Evolutionary conservation across 2,329 filamentous ascomycete genomes (phyloP).

Genomic region (Nannizziopsis barbatae): DNA sequence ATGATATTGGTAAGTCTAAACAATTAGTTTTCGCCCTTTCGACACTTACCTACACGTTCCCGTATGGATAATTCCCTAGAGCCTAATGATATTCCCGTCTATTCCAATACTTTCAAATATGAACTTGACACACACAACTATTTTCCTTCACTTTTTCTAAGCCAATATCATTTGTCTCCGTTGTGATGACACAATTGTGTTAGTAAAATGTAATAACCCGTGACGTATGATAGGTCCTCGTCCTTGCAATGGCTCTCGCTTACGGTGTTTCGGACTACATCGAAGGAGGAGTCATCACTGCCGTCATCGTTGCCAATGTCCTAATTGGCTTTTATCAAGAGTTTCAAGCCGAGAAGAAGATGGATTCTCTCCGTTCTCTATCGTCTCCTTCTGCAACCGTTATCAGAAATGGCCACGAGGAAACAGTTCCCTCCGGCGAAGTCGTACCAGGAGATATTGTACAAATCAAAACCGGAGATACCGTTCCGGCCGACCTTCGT

Average conservation of each 20-base stretch:
- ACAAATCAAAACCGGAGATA: slow-evolving; percentile 44
- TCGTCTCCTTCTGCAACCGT: slow-evolving; percentile 47
- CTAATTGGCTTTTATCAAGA: slow-evolving; percentile 50
- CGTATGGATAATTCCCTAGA: neutral
- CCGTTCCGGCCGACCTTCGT: slow-evolving; percentile 48
- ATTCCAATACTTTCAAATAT: neutral
- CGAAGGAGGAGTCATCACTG: slow-evolving; percentile 49
- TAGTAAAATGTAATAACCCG: slow-evolving; percentile 14
- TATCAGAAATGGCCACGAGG: slow-evolving; percentile 45
- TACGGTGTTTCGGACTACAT: slow-evolving; percentile 47
- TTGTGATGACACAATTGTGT: neutral
- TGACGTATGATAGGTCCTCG: slow-evolving; percentile 47
- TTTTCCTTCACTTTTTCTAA: neutral
- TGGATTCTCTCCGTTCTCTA: slow-evolving; percentile 45
- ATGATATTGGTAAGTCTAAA: slow-evolving; percentile 40
- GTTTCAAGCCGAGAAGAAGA: slow-evolving; percentile 49
- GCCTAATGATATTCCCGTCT: neutral
- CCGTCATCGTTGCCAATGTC: slow-evolving; percentile 48
- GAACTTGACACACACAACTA: no score
- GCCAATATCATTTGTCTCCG: neutral
- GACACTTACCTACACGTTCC: neutral
- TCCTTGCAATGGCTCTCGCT: slow-evolving; percentile 59
- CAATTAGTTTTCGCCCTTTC: no score
- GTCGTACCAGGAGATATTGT: slow-evolving; percentile 51
- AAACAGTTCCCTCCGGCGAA: slow-evolving; percentile 43